phyloP scores from a whole-genome alignment of 2,329 filamentous ascomycete genomes.

The Fonsecaea nubica region DNA sequence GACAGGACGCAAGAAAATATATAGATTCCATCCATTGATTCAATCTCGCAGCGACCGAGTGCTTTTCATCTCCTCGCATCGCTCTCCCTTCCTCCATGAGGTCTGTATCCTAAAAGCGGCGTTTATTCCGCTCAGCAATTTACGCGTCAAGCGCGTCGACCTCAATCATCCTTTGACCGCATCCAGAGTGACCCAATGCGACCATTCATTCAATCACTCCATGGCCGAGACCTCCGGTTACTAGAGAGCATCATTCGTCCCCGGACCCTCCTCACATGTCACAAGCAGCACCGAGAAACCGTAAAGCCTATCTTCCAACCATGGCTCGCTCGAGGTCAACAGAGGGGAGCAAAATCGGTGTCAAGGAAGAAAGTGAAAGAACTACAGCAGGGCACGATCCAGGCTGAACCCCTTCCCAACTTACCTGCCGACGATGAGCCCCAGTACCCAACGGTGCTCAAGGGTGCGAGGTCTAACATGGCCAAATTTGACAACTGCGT shows the following conservation, averaged over 20 bases:
- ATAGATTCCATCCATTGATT: background rate
- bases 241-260: slow-evolving; percentile 22
- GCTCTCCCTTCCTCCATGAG: background rate
- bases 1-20: background rate
- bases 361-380: slow-evolving; percentile 51
- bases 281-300: background rate
- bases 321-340: slow-evolving; percentile 21
- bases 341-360: slow-evolving; percentile 36
- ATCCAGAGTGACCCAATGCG: slow-evolving; percentile 15
- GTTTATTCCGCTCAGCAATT: background rate
- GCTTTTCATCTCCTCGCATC: too few species aligned
- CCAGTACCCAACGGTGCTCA: slow-evolving; percentile 83
- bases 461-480: slow-evolving; percentile 89
- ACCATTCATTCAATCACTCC: slow-evolving; percentile 17
- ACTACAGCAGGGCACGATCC: slow-evolving; percentile 63
- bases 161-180: background rate
- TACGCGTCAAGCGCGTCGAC: slow-evolving; percentile 18
- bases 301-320: background rate
- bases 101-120: background rate
- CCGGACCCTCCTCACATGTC: background rate
- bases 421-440: slow-evolving; percentile 56
- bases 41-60: too few species aligned
- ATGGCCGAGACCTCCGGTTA: slow-evolving; percentile 27
- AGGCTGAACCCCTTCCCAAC: slow-evolving; percentile 50
- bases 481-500: slow-evolving; percentile 89